phyloP scores from a whole-genome alignment of 2,329 filamentous ascomycete genomes.

The Cucurbitaria berberidis region DNA sequence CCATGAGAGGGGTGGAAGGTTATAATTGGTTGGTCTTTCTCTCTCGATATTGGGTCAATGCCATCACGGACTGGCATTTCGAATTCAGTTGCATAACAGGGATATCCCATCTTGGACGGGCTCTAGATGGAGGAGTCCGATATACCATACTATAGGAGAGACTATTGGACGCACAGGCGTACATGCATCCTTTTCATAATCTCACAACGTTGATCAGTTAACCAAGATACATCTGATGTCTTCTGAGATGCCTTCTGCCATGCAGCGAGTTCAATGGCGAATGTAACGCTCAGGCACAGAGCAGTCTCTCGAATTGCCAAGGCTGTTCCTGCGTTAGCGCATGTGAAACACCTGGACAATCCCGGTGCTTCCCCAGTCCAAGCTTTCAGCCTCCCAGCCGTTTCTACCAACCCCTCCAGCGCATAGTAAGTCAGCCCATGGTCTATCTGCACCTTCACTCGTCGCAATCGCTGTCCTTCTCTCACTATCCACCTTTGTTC shows the following conservation, averaged over 20 bases:
- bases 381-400: slow-evolving; percentile 3
- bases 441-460: not conserved
- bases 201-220: not conserved
- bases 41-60: slow-evolving; percentile 1
- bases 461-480: not conserved
- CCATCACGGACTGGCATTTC: not conserved
- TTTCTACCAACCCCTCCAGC: not conserved
- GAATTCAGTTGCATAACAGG: not conserved
- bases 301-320: no score
- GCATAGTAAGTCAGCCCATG: not conserved
- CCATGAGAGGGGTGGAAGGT: slow-evolving; percentile 42
- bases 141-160: not conserved
- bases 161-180: not conserved
- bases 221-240: not conserved
- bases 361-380: slow-evolving; percentile 1
- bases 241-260: not conserved
- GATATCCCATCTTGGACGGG: not conserved
- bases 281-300: no score
- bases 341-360: slow-evolving; percentile 1
- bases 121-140: not conserved
- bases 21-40: slow-evolving; percentile 19
- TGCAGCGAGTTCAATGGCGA: not conserved
- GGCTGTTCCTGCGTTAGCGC: slow-evolving; percentile 18
- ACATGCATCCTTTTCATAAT: not conserved
- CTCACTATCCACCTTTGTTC: not conserved